Evolutionary conservation across 352 stramenopile genomes (phyloP), one percentile per base, ranked within the genome.

Genomic region (Phytophthora sp.): DNA sequence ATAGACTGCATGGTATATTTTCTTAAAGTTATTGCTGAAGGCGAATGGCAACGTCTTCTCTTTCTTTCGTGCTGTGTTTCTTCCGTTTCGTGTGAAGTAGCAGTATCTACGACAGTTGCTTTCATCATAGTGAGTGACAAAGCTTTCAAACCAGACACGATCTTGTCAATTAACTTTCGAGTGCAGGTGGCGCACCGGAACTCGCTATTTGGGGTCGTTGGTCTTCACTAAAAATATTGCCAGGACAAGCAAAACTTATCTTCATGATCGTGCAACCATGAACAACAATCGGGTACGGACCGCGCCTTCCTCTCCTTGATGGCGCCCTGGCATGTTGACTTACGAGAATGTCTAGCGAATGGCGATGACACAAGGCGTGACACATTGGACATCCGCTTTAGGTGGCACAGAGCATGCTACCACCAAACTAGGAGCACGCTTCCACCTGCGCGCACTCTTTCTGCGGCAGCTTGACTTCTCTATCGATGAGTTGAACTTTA

Each of bases 371-470:
- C 64, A 73, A 27, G 39, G 57, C 0, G 39, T 73, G 38, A 66
- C 64, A 12, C 64, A 73, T 46, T 73, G 64, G 64, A 73, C 64
- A 17, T 60, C 37, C 13, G 28, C 58, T 15, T 54, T 73, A 17
- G 50, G 38, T 23, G 64, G 52, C 13, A 73, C 64, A 0, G 38
- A 69, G 13, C 64, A 73, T 28, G 64, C 73, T 15, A 82, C 74
- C 6, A 77, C 66, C 15, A 82, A 79, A 51, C 56, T 79, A 34
- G 74, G 74, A 24, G 62, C 74, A 6, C 67, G 74, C 8, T 82
- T 82, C 51, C 74, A 79, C 28, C 43, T 82, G 23, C 70, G 74
- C 11, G 72, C 63, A 34, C 68, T 83, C 28, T 83, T 78, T 39
- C 42, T 83, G 17, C 67, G 74, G 18, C 59, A 76, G 20, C 41